Evolutionary conservation across 345 rosid species (phyloP).

Genomic region (Reutealis trisperma): DNA sequence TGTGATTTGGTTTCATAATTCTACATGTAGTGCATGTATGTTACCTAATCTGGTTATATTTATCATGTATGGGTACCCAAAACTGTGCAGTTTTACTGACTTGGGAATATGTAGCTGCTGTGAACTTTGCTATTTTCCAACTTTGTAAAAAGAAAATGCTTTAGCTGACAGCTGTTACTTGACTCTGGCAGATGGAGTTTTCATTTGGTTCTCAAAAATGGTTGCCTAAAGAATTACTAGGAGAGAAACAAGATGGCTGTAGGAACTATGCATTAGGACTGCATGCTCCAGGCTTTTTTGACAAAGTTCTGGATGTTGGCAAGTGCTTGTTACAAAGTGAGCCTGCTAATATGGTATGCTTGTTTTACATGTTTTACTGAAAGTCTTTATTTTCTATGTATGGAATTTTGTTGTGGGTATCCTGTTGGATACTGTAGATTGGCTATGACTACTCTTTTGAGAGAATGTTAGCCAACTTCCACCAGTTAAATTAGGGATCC

Average conservation of each 20-base stretch:
- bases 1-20: not conserved
- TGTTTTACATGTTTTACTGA: slow-evolving; percentile 6
- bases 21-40: not conserved
- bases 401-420: not conserved
- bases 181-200: slow-evolving; percentile 73
- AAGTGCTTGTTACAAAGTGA: slow-evolving; percentile 84
- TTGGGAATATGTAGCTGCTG: not conserved
- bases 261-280: slow-evolving; percentile 70
- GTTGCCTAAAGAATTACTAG: slow-evolving; percentile 62
- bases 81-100: not conserved
- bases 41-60: not conserved
- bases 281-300: slow-evolving; percentile 90
- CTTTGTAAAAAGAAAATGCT: not conserved
- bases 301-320: slow-evolving; percentile 76
- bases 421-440: slow-evolving; percentile 3
- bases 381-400: not conserved
- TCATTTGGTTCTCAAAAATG: slow-evolving; percentile 83
- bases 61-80: not conserved
- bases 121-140: not conserved
- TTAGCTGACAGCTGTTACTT: slow-evolving; percentile 21
- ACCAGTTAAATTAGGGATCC: not conserved
- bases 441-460: not conserved
- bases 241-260: slow-evolving; percentile 53
- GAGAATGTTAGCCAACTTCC: not conserved
- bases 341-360: slow-evolving; percentile 73